phyloP scores from a whole-genome alignment of 306 rosid species.

The Fragaria ananassa region DNA sequence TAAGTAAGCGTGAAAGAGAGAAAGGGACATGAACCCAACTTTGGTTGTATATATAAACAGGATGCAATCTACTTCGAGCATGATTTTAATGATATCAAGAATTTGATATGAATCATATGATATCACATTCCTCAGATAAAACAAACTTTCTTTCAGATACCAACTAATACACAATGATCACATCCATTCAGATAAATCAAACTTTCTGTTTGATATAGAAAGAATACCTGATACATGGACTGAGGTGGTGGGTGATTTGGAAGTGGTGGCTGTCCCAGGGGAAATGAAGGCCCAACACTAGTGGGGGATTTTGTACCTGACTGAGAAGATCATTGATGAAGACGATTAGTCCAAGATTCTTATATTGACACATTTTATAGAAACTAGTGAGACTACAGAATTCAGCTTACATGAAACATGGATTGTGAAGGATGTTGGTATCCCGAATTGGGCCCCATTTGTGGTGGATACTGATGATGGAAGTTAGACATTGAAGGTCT shows the following conservation, averaged over 20 bases:
- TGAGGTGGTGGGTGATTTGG: conserved; percentile 70
- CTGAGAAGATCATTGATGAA: conserved; percentile 46
- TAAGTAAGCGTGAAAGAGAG: background rate
- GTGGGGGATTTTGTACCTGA: conserved; percentile 65
- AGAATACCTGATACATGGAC: conserved; percentile 66
- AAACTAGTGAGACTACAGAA: conserved; percentile 28
- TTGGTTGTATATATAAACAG: background rate
- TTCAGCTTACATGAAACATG: conserved; percentile 77
- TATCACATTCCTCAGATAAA: background rate
- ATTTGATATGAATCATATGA: background rate
- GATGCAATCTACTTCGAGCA: background rate
- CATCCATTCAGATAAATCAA: background rate
- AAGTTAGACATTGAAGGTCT: conserved; percentile 60
- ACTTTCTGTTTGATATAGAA: background rate
- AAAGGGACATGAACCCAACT: background rate
- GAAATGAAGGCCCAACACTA: conserved; percentile 58
- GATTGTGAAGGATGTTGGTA: conserved; percentile 74
- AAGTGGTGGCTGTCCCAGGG: conserved; percentile 60
- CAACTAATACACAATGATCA: background rate
- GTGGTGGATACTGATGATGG: conserved; percentile 77
- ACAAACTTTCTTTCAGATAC: background rate
- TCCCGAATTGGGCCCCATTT: conserved; percentile 57
- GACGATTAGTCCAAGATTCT: conserved; percentile 5
- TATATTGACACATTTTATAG: conserved; percentile 8
- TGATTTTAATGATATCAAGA: background rate